A percentile compares a stretch with the other conserved stretches of the same genome.
phyloP scores from a whole-genome alignment of 768 basidiomycete genomes.

The Lactifluus volemus region DNA sequence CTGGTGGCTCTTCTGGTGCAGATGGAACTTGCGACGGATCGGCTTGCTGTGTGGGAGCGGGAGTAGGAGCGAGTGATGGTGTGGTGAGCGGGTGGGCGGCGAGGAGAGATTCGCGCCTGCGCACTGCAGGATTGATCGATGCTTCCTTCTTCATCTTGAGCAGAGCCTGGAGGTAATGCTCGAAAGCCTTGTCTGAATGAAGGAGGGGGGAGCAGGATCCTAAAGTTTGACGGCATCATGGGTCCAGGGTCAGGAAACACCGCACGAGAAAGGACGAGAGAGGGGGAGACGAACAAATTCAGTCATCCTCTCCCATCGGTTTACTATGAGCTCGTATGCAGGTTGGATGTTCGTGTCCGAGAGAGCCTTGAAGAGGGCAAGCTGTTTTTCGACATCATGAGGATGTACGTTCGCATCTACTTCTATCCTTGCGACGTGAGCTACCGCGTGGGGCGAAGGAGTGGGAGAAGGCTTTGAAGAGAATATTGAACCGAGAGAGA shows the following conservation, averaged over 20 bases:
- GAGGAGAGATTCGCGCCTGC: constrained; percentile 57
- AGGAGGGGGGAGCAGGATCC: constrained; percentile 67
- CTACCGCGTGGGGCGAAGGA: constrained; percentile 58
- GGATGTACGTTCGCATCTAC: constrained; percentile 70
- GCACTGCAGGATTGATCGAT: constrained; percentile 57
- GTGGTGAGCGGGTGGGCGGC: constrained; percentile 21
- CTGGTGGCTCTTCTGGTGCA: neutral
- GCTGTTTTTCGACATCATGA: constrained; percentile 58
- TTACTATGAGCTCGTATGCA: constrained; percentile 64
- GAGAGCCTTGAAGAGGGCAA: constrained; percentile 61
- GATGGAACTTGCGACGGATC: constrained; percentile 2
- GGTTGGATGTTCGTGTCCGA: constrained; percentile 53
- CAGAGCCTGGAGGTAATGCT: constrained; percentile 64
- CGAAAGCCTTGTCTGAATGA: constrained; percentile 62
- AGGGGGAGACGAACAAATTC: constrained; percentile 57
- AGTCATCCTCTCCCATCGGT: constrained; percentile 74
- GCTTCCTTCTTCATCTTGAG: constrained; percentile 47
- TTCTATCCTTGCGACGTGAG: constrained; percentile 64
- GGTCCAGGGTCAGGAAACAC: constrained; percentile 1
- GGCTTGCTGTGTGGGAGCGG: neutral
- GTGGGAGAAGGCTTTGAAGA: constrained; percentile 9
- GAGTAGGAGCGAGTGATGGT: neutral
- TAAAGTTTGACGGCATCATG: constrained; percentile 25
- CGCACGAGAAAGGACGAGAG: neutral
- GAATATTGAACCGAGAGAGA: constrained; percentile 13